Evolutionary conservation across 2,329 filamentous ascomycete species (phyloP).

Genomic region (Chaetomiaceae sp.): DNA sequence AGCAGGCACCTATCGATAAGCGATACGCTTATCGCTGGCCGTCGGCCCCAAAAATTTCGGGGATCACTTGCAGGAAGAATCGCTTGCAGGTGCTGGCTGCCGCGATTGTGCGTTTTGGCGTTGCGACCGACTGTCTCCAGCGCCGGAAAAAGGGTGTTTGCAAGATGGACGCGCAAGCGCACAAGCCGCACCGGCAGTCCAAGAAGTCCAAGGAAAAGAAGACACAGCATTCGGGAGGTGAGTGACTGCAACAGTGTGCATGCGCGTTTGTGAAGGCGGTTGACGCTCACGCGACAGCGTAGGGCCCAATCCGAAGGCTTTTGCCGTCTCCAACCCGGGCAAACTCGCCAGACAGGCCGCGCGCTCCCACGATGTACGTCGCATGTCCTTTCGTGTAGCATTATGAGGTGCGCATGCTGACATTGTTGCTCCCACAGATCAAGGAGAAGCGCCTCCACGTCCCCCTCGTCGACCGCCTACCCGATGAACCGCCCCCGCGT

Average conservation of each 20-base stretch:
- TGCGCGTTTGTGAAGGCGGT: not conserved
- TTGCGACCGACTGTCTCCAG: conserved; percentile 5
- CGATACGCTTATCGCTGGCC: conserved; percentile 11
- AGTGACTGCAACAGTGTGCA: not conserved
- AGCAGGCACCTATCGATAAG: conserved; percentile 22
- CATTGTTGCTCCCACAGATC: conserved; percentile 48
- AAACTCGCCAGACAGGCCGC: conserved; percentile 70
- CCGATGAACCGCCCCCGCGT: conserved; percentile 89
- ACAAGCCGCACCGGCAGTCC: conserved; percentile 76
- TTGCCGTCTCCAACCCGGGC: conserved; percentile 76
- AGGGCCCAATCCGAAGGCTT: conserved; percentile 85
- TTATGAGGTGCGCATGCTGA: not conserved
- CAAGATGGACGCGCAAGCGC: conserved; percentile 73
- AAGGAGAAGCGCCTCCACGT: conserved; percentile 96
- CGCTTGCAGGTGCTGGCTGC: not conserved
- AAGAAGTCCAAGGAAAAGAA: conserved; percentile 92
- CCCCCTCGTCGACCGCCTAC: conserved; percentile 88
- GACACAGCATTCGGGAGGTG: conserved; percentile 60
- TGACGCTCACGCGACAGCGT: conserved; percentile 23
- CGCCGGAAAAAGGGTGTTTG: conserved; percentile 16
- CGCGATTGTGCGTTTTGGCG: conserved; percentile 13
- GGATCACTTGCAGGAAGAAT: too few species aligned
- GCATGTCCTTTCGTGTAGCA: not conserved
- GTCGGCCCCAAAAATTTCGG: conserved; percentile 6
- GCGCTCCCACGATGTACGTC: conserved; percentile 61